Conservation (phyloP, 2,329 filamentous ascomycete genomes). For the Trichoderma hamatum region DNA sequence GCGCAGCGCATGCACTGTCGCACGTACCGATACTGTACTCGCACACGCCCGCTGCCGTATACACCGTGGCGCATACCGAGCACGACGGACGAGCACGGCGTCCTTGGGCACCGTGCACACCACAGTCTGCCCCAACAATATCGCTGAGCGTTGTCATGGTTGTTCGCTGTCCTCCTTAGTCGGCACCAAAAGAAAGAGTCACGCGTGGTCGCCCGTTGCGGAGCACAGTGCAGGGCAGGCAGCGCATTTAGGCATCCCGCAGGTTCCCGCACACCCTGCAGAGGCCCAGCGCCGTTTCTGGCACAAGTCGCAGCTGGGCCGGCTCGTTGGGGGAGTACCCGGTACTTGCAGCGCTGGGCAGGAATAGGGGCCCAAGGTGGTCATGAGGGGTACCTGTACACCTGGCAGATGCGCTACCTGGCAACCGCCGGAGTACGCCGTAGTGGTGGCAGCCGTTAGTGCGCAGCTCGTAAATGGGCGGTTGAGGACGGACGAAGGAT, state of each 20-base stretch:
- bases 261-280: conserved; percentile 16
- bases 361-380: conserved; percentile 4
- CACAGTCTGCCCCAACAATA: not conserved
- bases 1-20: not conserved
- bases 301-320: not conserved
- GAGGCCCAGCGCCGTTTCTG: not conserved
- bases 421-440: conserved; percentile 6
- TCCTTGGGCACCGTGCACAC: conserved; percentile 9
- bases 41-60: not conserved
- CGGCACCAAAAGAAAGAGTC: not conserved
- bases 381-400: not conserved
- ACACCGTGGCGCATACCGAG: conserved; percentile 19
- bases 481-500: not conserved
- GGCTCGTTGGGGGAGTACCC: not conserved
- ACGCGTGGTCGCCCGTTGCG: conserved; percentile 18
- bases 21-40: not conserved
- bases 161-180: not conserved
- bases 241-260: conserved; percentile 3
- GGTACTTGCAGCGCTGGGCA: not conserved
- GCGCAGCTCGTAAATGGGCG: not conserved
- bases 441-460: not conserved
- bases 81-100: not conserved
- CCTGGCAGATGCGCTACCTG: not conserved
- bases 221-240: conserved; percentile 24
- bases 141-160: not conserved